A percentile compares a stretch with the other conserved stretches of the same genome.
Conservation (phyloP, 2,329 filamentous ascomycete species). For the Sclerotinia trifoliorum region DNA sequence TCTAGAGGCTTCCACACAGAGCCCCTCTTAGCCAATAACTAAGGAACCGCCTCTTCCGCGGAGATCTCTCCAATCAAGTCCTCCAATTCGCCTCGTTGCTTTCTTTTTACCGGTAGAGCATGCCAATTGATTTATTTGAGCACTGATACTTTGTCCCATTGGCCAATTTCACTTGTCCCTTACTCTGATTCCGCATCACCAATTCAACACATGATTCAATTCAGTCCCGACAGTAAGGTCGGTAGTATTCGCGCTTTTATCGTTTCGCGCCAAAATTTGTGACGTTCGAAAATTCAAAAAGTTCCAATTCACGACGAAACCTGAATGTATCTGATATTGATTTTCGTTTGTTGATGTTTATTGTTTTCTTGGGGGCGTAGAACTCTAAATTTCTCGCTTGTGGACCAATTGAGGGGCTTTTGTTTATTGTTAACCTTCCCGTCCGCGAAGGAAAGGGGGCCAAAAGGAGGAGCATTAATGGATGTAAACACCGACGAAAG, state of each 20-base stretch:
- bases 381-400: conserved; percentile 18
- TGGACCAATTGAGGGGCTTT: conserved; percentile 11
- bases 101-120: not conserved
- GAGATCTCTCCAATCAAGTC: not conserved
- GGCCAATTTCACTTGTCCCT: not conserved
- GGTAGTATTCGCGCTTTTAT: conserved; percentile 13
- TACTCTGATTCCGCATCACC: conserved; percentile 14
- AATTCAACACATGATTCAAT: conserved; percentile 17
- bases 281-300: not conserved
- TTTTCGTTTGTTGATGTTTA: not conserved
- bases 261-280: not conserved
- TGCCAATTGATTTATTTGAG: not conserved
- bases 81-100: not conserved
- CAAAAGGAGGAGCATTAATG: not conserved
- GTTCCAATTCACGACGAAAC: not conserved
- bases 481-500: conserved; percentile 1
- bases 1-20: conserved; percentile 3
- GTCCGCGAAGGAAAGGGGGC: conserved; percentile 6
- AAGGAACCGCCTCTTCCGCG: conserved; percentile 1
- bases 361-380: conserved; percentile 21
- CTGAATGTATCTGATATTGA: not conserved
- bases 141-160: not conserved
- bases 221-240: conserved; percentile 13
- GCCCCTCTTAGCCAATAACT: conserved; percentile 6
- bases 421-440: conserved; percentile 13